Base-by-base conservation (phyloP, 805 yeast genomes). In the Hanseniaspora valbyensis region DNA sequence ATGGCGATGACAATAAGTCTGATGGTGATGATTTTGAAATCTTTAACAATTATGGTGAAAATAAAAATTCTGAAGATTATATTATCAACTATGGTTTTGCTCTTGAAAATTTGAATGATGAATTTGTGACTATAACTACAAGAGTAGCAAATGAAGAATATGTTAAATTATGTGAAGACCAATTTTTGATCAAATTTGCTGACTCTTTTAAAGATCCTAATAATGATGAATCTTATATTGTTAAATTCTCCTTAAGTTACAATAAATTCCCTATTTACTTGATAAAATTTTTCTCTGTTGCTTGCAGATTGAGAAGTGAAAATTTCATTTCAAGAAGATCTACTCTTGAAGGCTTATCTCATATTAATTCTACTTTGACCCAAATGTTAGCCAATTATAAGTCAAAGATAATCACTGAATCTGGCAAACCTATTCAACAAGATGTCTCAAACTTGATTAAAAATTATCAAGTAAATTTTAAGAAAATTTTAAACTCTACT, bases 11-110 rank as follows among this genome's bases (percentile, higher is more conserved):
- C 9, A 38, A 38, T 2, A 29, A 16, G 6, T 62, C 68, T 3
- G 40, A 51, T 7, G 28, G 22, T 18, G 45, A 57, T n/a, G 44
- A 52, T 2, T 61, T 65, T 2, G 82, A 86, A 60, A 54, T 89
- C 1, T 84, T 66, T 65, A 88, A 88, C 61, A 84, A 85, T 63
- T 88, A 89, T 63, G 96, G 96, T 2, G 50, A 44, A 19, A 78
- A 83, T 49, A 88, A 87, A 63, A 83, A 92, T 0, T 88, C 87
- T 59, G 94, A 84, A 55, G 95, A 86, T 55, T 64, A 88, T 25
- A 63, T 89, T 5, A 66, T 88, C 56, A 88, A 82, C 0, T 89
- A 89, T 62, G 96, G 96, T 0, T 89, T 89, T 64, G 37, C 38
- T 13, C 6, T 45, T 9, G 29, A 24, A 9, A 21, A 39, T 18